Base-by-base conservation (phyloP, 306 rosid species). In the Acacia acuminata region DNA sequence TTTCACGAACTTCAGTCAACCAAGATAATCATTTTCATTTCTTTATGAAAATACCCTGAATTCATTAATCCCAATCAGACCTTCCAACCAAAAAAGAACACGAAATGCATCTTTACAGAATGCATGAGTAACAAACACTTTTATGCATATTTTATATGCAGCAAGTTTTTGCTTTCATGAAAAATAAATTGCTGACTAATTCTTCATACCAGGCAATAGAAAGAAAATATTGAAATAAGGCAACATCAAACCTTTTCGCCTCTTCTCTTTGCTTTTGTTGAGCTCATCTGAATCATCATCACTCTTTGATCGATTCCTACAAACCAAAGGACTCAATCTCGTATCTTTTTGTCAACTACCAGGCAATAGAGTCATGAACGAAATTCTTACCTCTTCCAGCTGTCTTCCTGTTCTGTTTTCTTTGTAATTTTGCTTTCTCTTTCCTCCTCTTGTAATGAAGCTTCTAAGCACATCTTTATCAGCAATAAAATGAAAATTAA, bases 401-500 rank as follows among this genome's bases (percentile, higher is more conserved):
- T 89, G 73, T 82, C 88, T 82, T 91, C 91, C 45, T 84, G 85
- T 65, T 85, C 89, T 79, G 64, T 79, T 81, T 82, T 94, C 69
- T 87, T 89, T 27, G 27, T 73, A 77, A 53, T 81, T 63, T 85
- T 81, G 90, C 98, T 89, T 84, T 94, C 87, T 93, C 97, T 84
- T 91, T 94, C 81, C 74, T 84, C 78, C 93, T 89, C 84, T 89
- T 91, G 91, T 91, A 94, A 84, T 93, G 85, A 87, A 91, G 97
- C 85, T 94, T 94, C 78, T 70, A 76, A 5, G 93, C 88, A 80
- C 99, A 93, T 75, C 99, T 93, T 84, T 71, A 50, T 79, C 56
- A 63, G 38, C 69, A 14, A 83, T 70, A 25, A 30, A 74, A 70
- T n/a, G 81, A 75, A 86, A 55, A 61, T 25, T 73, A 77, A 65